phyloP scores from a whole-genome alignment of 805 yeast species.

The Sugiyamaella americana region DNA sequence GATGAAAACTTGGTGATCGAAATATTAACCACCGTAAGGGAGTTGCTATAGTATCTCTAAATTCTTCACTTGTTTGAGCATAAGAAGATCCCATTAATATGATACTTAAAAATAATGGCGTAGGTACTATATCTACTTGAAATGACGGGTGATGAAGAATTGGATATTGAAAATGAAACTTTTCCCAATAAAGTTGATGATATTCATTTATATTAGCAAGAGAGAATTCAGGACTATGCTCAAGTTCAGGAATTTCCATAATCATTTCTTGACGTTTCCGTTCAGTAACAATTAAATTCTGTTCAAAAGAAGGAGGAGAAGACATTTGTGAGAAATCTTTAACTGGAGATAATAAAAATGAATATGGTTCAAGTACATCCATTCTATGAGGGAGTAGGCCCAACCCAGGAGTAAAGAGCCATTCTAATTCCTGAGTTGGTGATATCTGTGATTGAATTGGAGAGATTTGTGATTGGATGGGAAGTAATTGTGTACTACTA shows the following conservation, averaged over 20 bases:
- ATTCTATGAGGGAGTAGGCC: slow-evolving; percentile 7
- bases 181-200: slow-evolving; percentile 46
- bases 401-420: slow-evolving; percentile 12
- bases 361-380: slow-evolving; percentile 9
- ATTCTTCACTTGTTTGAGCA: slow-evolving; percentile 25
- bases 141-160: slow-evolving; percentile 56
- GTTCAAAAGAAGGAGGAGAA: slow-evolving; percentile 31
- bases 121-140: slow-evolving; percentile 41
- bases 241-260: slow-evolving; percentile 26
- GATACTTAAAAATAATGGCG: slow-evolving; percentile 48
- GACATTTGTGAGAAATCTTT: slow-evolving; percentile 21
- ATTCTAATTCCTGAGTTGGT: slow-evolving; percentile 8
- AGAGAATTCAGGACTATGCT: slow-evolving; percentile 25
- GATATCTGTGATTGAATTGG: slow-evolving; percentile 9
- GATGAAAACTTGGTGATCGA: slow-evolving; percentile 61
- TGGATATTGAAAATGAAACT: slow-evolving; percentile 54
- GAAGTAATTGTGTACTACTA: too few relatives aligned
- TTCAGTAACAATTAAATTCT: slow-evolving; percentile 31
- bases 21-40: slow-evolving; percentile 68
- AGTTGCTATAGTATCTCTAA: slow-evolving; percentile 42
- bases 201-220: slow-evolving; percentile 13
- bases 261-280: slow-evolving; percentile 24
- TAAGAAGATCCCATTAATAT: slow-evolving; percentile 48
- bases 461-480: too few relatives aligned
- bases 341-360: slow-evolving; percentile 11